A percentile compares a stretch with the other conserved stretches of the same genome.
Evolutionary conservation across 768 basidiomycete genomes (phyloP).

Genomic region (Tubosaeta sp.): DNA sequence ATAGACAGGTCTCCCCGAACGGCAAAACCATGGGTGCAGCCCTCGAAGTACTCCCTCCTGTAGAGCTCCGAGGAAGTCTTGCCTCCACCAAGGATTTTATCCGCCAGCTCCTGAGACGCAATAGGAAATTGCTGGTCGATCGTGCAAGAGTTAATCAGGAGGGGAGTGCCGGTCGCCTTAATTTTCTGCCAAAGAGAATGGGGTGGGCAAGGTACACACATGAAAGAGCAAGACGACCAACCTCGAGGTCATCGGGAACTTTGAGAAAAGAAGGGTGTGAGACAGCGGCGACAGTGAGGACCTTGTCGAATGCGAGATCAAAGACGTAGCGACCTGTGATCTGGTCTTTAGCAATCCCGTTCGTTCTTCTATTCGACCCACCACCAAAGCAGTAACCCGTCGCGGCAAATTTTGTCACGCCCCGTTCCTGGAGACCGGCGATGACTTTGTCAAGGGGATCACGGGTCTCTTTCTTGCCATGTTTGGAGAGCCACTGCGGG

Average conservation of each 20-base stretch:
- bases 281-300: conserved; percentile 36
- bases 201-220: background rate
- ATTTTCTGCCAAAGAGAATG: conserved; percentile 41
- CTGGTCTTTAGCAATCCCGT: background rate
- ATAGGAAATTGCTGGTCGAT: conserved; percentile 47
- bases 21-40: conserved; percentile 54
- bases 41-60: conserved; percentile 23
- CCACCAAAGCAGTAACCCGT: conserved; percentile 73
- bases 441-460: conserved; percentile 55
- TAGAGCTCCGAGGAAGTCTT: conserved; percentile 36
- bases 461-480: conserved; percentile 37
- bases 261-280: conserved; percentile 46
- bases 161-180: conserved; percentile 43
- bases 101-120: conserved; percentile 42
- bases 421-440: conserved; percentile 50
- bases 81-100: conserved; percentile 45
- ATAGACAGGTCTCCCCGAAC: conserved; percentile 45
- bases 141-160: conserved; percentile 67
- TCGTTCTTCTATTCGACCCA: conserved; percentile 15
- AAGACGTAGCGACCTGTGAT: conserved; percentile 38
- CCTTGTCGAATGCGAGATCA: conserved; percentile 41
- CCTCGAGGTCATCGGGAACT: conserved; percentile 51
- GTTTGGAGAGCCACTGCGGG: conserved; percentile 36
- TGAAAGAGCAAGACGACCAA: conserved; percentile 15
- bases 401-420: conserved; percentile 54